A percentile compares a stretch with the other conserved stretches of the same genome.
These are phyloP conservation scores for Monosporascus sp. DNA, from an alignment of 2,329 filamentous ascomycete species.

Conservation along the genomic window DNA sequence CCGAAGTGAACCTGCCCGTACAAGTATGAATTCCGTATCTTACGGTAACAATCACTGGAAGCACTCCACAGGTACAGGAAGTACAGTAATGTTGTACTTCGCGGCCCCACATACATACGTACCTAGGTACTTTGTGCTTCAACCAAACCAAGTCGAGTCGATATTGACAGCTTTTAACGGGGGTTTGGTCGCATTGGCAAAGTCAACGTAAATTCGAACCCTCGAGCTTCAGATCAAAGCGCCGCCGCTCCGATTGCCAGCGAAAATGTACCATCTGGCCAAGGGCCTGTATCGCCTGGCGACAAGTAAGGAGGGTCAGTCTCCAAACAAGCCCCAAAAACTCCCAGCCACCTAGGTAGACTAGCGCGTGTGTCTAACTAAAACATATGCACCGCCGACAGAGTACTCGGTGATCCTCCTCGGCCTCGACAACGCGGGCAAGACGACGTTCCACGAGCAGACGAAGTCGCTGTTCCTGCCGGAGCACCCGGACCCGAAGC, in stretches of 20 bases:
- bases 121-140: background rate
- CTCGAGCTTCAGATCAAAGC: background rate
- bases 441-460: conserved; percentile 96
- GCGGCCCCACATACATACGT: background rate
- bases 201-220: background rate
- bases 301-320: conserved; percentile 87
- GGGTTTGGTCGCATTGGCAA: too few species aligned
- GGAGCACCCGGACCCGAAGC: conserved; percentile 56
- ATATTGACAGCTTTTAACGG: too few species aligned
- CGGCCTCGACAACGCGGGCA: conserved; percentile 95
- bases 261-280: conserved; percentile 84
- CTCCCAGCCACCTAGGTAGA: background rate
- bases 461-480: conserved; percentile 83
- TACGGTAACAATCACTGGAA: too few species aligned
- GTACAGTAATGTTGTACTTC: background rate
- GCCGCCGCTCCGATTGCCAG: background rate
- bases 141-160: too few species aligned
- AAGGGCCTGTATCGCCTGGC: conserved; percentile 93
- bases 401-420: conserved; percentile 97
- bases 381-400: conserved; percentile 29
- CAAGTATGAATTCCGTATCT: too few species aligned
- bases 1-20: too few species aligned
- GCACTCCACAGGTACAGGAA: background rate
- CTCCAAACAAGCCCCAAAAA: background rate
- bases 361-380: background rate